Base-by-base conservation (phyloP, 2,329 filamentous ascomycete species). In the Periglandula ipomoeae region DNA sequence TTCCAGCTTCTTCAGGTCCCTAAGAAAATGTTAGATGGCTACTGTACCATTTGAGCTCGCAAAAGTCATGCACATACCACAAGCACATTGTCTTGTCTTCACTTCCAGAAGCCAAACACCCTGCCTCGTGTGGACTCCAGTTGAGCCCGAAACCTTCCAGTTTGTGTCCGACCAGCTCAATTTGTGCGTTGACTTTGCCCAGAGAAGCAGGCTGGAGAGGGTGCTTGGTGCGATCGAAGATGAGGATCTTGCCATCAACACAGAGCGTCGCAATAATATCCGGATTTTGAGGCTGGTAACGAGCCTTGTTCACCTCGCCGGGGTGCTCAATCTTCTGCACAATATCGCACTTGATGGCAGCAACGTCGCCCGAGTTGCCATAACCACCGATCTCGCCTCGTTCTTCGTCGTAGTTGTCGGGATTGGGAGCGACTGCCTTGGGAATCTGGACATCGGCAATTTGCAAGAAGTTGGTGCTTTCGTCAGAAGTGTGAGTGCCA, bases 191-290 rank as follows among this genome's bases (percentile, higher is more conserved):
- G 49, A 89, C 77, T 46, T 76, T 81, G 52, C 84, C 84, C 13
- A 58, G 53, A 15, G 58, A 56, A 23, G 83, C 79, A 7, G 91
- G 89, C 53, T 84, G 73, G 49, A 84, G 81, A 44, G 85, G 84
- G 65, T 97, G 91, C 75, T 96, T 97, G 47, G 91, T 95, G 56
- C 91, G 84, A 70, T 98, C 93, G 70, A 94, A 98, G 57, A 98
- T 82, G 65, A 97, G 82, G 38, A 96, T 87, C 56, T 82, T 85
- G 53, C 88, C 87, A 64, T 96, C 87, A 7, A 88, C 81, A 55
- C 88, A 89, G 69, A 96, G 84, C 0, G 93, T 96, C 3, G 93
- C 93, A 59, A 98, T 94, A 50, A 98, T 83, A 61, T 98, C 89
- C 5, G 91, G 89, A 62, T 98, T 98, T 65, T 97, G 91, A 11